Conservation (phyloP, 1,284 basidiomycete genomes). For the Rhodofomes roseus region DNA sequence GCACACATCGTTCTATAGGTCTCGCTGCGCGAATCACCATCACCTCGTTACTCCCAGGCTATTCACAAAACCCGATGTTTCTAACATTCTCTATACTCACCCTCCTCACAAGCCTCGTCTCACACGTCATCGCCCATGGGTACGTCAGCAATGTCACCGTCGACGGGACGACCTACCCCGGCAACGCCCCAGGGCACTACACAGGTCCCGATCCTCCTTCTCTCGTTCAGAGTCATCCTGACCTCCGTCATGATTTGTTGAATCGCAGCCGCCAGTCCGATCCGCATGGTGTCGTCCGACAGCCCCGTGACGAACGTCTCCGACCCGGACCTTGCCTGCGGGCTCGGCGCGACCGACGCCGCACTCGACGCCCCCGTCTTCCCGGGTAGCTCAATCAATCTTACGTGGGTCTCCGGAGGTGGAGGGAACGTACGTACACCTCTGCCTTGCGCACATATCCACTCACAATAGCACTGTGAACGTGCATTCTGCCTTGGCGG, state of each 20-base stretch:
- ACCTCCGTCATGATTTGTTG: not conserved
- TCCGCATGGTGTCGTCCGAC: slow-evolving; percentile 27
- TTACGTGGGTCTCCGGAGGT: slow-evolving; percentile 55
- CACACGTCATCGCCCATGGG: slow-evolving; percentile 52
- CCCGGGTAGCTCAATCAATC: slow-evolving; percentile 38
- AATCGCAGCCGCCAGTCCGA: slow-evolving; percentile 16
- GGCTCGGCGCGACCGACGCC: slow-evolving; percentile 36
- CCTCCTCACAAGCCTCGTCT: slow-evolving; percentile 45
- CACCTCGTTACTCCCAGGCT: not conserved
- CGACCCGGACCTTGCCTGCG: slow-evolving; percentile 39
- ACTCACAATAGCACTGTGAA: too few species aligned
- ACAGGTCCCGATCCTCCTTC: not conserved
- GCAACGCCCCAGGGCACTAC: slow-evolving; percentile 11
- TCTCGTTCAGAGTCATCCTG: not conserved
- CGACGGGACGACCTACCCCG: slow-evolving; percentile 17
- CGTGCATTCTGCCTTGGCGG: slow-evolving; percentile 34
- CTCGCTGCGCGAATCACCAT: not conserved
- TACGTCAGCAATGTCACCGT: slow-evolving; percentile 15
- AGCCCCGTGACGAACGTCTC: slow-evolving; percentile 39
- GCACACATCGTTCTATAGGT: not conserved
- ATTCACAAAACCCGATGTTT: not conserved
- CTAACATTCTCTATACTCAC: not conserved
- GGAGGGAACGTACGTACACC: slow-evolving; percentile 21
- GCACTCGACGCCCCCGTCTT: slow-evolving; percentile 33
- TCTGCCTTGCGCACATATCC: not conserved